These are phyloP conservation scores for Flaveria bidentis DNA, from an alignment of 129 eudicot genomes.

Conservation along the genomic window DNA sequence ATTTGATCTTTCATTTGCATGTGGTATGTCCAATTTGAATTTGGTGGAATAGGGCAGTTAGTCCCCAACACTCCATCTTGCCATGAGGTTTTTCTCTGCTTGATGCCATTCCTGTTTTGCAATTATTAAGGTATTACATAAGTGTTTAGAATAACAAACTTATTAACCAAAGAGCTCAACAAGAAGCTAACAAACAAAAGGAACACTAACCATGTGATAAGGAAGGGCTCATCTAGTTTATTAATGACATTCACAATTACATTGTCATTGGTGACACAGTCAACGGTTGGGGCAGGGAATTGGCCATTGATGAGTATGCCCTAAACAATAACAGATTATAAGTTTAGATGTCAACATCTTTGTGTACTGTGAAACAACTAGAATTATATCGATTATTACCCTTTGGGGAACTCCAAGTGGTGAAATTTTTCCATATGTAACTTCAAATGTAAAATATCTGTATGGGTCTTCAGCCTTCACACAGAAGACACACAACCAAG, in stretches of 20 bases:
- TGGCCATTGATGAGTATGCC: constrained; percentile 77
- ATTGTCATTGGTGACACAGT: constrained; percentile 72
- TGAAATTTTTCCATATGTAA: constrained; percentile 57
- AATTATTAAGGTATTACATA: constrained; percentile 6
- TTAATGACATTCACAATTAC: constrained; percentile 61
- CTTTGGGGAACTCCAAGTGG: constrained; percentile 76
- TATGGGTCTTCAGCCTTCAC: constrained; percentile 82
- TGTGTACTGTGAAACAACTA: neutral
- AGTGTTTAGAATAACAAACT: neutral
- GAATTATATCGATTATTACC: constrained; percentile 39
- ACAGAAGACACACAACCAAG: constrained; percentile 39
- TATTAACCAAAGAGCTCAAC: neutral
- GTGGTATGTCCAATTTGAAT: constrained; percentile 66
- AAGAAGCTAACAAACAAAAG: neutral
- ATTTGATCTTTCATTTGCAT: constrained; percentile 91
- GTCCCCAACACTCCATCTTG: constrained; percentile 94
- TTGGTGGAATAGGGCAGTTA: constrained; percentile 81
- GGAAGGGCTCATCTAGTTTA: constrained; percentile 75
- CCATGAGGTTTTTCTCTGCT: constrained; percentile 79
- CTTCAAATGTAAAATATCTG: constrained; percentile 49
- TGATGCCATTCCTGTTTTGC: constrained; percentile 66
- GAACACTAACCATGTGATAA: constrained; percentile 70
- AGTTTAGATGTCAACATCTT: neutral
- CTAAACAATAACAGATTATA: constrained; percentile 33
- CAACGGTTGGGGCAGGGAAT: constrained; percentile 77